A percentile compares a stretch with the other conserved stretches of the same genome.
phyloP scores from a whole-genome alignment of 2,329 filamentous ascomycete species.

The Alternaria sp. region DNA sequence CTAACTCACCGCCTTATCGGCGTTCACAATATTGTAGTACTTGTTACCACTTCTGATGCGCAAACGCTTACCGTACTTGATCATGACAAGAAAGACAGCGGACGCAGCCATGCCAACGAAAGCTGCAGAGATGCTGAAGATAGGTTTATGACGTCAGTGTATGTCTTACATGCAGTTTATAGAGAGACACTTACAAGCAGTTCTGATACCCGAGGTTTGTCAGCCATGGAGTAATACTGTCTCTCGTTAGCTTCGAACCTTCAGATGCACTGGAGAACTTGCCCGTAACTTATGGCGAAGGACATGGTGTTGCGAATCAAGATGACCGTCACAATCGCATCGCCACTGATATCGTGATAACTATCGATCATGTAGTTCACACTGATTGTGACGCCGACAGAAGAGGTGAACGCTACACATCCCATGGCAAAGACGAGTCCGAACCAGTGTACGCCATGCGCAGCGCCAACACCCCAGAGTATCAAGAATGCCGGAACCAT shows the following conservation, averaged over 20 bases:
- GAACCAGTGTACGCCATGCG: conserved; percentile 60
- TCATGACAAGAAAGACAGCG: conserved; percentile 54
- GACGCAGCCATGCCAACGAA: conserved; percentile 55
- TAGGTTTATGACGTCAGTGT: too few relatives aligned
- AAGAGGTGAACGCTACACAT: conserved; percentile 32
- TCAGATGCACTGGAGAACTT: not conserved
- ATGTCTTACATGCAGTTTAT: too few relatives aligned
- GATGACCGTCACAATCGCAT: conserved; percentile 62
- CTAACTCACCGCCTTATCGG: conserved; percentile 16
- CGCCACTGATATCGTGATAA: conserved; percentile 59
- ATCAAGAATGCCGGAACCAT: conserved; percentile 57
- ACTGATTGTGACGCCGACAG: conserved; percentile 54
- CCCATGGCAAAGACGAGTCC: conserved; percentile 61
- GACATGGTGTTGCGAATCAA: conserved; percentile 61
- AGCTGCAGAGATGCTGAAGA: conserved; percentile 47
- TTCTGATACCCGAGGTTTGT: conserved; percentile 54
- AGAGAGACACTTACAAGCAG: conserved; percentile 22
- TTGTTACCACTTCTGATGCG: conserved; percentile 33
- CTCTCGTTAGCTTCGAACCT: not conserved
- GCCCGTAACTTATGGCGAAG: conserved; percentile 62
- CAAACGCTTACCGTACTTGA: conserved; percentile 60
- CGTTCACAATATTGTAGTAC: conserved; percentile 46
- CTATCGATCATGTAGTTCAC: conserved; percentile 60
- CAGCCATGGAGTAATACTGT: conserved; percentile 56
- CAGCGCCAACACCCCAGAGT: conserved; percentile 63